Evolutionary conservation across 2,329 filamentous ascomycete genomes (phyloP).

Genomic region (Aspergillus glaucus): DNA sequence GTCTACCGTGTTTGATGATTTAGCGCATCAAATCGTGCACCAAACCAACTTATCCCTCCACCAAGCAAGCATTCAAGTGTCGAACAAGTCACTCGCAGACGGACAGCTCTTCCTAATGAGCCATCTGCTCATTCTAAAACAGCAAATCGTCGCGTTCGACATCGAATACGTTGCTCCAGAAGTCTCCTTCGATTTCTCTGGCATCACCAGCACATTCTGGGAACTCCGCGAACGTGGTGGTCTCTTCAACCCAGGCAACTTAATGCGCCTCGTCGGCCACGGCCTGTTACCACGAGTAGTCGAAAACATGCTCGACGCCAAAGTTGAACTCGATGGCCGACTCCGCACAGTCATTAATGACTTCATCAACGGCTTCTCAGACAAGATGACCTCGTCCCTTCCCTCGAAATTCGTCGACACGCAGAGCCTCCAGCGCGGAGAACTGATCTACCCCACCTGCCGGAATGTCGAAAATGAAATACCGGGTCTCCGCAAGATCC

Average conservation of each 20-base stretch:
- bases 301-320: constrained; percentile 66
- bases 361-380: constrained; percentile 55
- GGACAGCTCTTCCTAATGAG: constrained; percentile 89
- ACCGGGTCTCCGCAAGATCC: constrained; percentile 47
- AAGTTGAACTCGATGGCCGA: constrained; percentile 59
- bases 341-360: constrained; percentile 60
- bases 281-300: constrained; percentile 59
- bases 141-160: constrained; percentile 91
- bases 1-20: constrained; percentile 64
- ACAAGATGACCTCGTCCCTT: constrained; percentile 49
- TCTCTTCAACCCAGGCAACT: constrained; percentile 59
- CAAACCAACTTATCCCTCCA: constrained; percentile 81
- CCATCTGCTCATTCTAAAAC: constrained; percentile 90
- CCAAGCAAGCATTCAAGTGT: constrained; percentile 65
- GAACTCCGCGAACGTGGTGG: constrained; percentile 59
- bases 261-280: constrained; percentile 53
- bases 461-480: constrained; percentile 54
- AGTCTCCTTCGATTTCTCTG: constrained; percentile 61
- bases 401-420: constrained; percentile 35
- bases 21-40: constrained; percentile 76
- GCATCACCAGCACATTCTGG: constrained; percentile 60
- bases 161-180: constrained; percentile 70
- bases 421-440: constrained; percentile 31
- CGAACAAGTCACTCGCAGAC: constrained; percentile 59
- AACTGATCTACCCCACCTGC: constrained; percentile 45